phyloP scores from a whole-genome alignment of 164 flowering plant species.

The Piper longum region DNA sequence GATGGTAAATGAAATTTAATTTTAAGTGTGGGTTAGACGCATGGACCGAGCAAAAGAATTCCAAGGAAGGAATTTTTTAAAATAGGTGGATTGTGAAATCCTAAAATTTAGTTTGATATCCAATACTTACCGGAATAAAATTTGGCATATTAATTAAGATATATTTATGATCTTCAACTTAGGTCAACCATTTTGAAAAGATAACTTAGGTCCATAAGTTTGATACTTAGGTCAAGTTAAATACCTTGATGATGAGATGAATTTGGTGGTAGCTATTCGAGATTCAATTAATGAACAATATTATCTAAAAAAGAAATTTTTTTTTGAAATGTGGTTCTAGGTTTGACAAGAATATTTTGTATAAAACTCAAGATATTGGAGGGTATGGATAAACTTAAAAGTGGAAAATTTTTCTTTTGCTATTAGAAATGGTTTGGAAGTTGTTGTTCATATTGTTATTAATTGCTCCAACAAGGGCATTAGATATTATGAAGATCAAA shows the following conservation, averaged over 20 bases:
- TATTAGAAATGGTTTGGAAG: constrained; percentile 16
- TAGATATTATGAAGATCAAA: constrained; percentile 5
- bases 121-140: too few relatives aligned
- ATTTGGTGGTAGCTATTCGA: constrained; percentile 10
- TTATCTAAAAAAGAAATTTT: constrained; percentile 25
- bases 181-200: too few relatives aligned
- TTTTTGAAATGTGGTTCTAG: constrained; percentile 12
- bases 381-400: background rate
- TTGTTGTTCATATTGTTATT: constrained; percentile 10
- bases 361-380: constrained; percentile 33
- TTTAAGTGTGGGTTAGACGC: too few relatives aligned
- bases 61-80: too few relatives aligned
- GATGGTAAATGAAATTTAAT: too few relatives aligned
- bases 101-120: too few relatives aligned
- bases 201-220: too few relatives aligned
- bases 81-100: too few relatives aligned
- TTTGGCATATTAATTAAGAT: too few relatives aligned
- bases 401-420: background rate
- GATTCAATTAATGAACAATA: constrained; percentile 12
- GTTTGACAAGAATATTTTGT: background rate
- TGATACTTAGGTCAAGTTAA: too few relatives aligned
- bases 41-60: too few relatives aligned
- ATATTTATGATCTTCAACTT: too few relatives aligned
- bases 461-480: constrained; percentile 6
- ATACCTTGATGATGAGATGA: constrained; percentile 8